Percentiles rank a stretch among this genome's conserved stretches.
These are phyloP conservation scores for Oemleria cerasiformis DNA, from an alignment of 306 rosid genomes.

Conservation along the genomic window DNA sequence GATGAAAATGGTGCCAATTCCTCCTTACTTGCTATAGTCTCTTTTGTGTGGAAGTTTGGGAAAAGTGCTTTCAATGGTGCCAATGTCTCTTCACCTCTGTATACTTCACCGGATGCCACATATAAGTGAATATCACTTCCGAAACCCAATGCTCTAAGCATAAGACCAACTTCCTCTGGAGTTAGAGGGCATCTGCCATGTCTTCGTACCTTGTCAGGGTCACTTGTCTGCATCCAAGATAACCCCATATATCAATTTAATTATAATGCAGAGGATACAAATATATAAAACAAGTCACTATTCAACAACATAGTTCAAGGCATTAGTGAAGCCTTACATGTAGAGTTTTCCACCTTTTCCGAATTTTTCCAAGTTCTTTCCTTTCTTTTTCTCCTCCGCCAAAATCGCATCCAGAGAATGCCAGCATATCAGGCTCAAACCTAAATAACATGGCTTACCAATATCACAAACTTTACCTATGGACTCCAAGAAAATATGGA, in stretches of 20 bases:
- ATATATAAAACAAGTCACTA: neutral
- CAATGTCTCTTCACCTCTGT: conserved; percentile 74
- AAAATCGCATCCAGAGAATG: conserved; percentile 89
- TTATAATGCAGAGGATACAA: conserved; percentile 8
- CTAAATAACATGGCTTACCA: conserved; percentile 32
- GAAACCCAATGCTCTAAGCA: conserved; percentile 81
- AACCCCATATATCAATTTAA: conserved; percentile 21
- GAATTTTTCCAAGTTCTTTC: conserved; percentile 61
- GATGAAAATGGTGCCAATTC: conserved; percentile 69
- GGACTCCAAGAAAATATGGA: neutral
- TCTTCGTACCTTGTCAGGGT: conserved; percentile 79
- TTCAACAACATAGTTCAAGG: conserved; percentile 7
- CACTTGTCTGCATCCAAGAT: conserved; percentile 43
- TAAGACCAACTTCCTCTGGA: conserved; percentile 91
- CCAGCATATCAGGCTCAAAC: conserved; percentile 97
- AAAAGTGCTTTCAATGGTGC: conserved; percentile 77
- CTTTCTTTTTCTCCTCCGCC: conserved; percentile 96
- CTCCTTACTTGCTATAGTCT: conserved; percentile 57
- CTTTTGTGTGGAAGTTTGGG: conserved; percentile 79
- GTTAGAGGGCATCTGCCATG: conserved; percentile 94
- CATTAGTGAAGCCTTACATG: conserved; percentile 50
- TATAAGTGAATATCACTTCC: conserved; percentile 71
- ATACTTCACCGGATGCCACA: conserved; percentile 92
- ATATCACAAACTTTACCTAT: conserved; percentile 18
- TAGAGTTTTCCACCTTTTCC: conserved; percentile 81